A percentile compares a stretch with the other conserved stretches of the same genome.
These are phyloP conservation scores for Emergomyces pasteurianus DNA, from an alignment of 2,329 filamentous ascomycete species.

Conservation along the genomic window DNA sequence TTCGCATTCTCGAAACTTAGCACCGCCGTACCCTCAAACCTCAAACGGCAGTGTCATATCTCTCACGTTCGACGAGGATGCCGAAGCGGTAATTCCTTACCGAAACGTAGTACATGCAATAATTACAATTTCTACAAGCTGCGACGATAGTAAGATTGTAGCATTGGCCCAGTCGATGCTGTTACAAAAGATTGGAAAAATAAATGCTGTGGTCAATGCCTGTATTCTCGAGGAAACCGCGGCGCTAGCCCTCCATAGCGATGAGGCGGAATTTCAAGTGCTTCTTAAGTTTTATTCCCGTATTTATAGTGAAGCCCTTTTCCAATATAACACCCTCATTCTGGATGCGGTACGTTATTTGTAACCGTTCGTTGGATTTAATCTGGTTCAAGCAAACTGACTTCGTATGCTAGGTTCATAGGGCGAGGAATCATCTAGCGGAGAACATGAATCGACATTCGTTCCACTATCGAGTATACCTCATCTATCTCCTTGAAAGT, in stretches of 20 bases:
- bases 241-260: slow-evolving; percentile 62
- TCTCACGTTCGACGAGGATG: slow-evolving; percentile 59
- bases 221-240: slow-evolving; percentile 77
- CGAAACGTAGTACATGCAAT: slow-evolving; percentile 91
- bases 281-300: slow-evolving; percentile 73
- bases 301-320: slow-evolving; percentile 59
- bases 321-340: slow-evolving; percentile 55
- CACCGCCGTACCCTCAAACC: slow-evolving; percentile 19
- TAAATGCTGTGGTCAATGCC: slow-evolving; percentile 67
- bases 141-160: slow-evolving; percentile 81
- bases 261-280: slow-evolving; percentile 70
- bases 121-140: slow-evolving; percentile 72
- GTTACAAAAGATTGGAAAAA: slow-evolving; percentile 84
- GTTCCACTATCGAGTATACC: slow-evolving; percentile 68
- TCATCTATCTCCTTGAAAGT: slow-evolving; percentile 70
- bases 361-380: not conserved
- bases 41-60: slow-evolving; percentile 45
- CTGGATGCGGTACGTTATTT: slow-evolving; percentile 54
- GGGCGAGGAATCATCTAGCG: slow-evolving; percentile 71
- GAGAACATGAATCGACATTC: slow-evolving; percentile 54
- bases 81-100: slow-evolving; percentile 66
- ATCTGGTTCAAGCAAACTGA: not conserved
- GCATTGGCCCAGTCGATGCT: slow-evolving; percentile 91
- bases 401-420: slow-evolving; percentile 46
- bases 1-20: slow-evolving; percentile 38